Evolutionary conservation across 116 monocot species (phyloP).

Genomic region (Papilionanthe hybrid): DNA sequence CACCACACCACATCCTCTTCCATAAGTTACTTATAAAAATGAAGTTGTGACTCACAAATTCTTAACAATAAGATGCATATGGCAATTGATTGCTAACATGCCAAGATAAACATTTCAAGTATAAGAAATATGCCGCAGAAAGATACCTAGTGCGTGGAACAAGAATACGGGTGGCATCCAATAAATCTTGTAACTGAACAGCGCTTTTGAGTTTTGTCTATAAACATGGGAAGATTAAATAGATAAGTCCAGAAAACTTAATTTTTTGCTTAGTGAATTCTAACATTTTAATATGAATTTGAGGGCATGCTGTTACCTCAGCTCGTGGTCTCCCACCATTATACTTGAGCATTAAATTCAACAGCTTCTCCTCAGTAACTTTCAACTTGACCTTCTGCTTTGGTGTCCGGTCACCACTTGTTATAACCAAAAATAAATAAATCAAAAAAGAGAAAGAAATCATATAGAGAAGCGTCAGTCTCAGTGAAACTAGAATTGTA

Average conservation of each 20-base stretch:
- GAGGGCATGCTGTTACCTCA: conserved; percentile 48
- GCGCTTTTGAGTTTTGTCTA: conserved; percentile 99
- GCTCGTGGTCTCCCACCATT: conserved; percentile 85
- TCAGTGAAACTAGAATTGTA: conserved; percentile 4
- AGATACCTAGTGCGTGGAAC: conserved; percentile 82
- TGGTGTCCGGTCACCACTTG: conserved; percentile 98
- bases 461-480: neutral
- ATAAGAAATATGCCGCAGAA: neutral
- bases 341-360: conserved; percentile 98
- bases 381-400: conserved; percentile 99
- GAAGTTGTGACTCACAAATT: neutral
- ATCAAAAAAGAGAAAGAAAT: conserved; percentile 12
- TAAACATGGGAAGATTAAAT: neutral
- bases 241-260: neutral
- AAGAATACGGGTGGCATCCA: conserved; percentile 92
- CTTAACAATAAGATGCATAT: neutral
- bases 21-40: neutral
- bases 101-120: neutral
- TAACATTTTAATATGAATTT: neutral
- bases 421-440: conserved; percentile 6
- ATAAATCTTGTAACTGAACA: conserved; percentile 92
- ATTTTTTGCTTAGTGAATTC: neutral
- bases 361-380: conserved; percentile 92
- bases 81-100: neutral
- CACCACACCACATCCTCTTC: neutral